phyloP scores from a whole-genome alignment of 2,329 filamentous ascomycete species.

The Sarocladiaceae sp. region DNA sequence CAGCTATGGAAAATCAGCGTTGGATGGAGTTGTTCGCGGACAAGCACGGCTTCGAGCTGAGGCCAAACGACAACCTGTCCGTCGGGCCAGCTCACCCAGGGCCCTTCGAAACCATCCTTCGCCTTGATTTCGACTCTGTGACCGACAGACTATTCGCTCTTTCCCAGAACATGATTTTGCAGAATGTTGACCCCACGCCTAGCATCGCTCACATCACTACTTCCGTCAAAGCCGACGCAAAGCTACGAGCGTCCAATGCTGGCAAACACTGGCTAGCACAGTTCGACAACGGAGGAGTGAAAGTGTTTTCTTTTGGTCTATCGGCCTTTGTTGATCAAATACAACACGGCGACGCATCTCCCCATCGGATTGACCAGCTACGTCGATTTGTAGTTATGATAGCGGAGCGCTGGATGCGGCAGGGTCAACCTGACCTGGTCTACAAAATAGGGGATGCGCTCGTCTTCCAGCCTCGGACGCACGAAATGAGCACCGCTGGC shows the following conservation, averaged over 20 bases:
- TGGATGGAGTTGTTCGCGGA: slow-evolving; percentile 28
- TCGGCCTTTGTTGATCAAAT: slow-evolving; percentile 8
- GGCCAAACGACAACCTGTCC: slow-evolving; percentile 20
- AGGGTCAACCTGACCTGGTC: slow-evolving; percentile 16
- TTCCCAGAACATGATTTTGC: slow-evolving; percentile 15
- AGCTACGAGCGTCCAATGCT: slow-evolving; percentile 21
- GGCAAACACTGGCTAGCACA: slow-evolving; percentile 26
- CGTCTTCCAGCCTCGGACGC: slow-evolving; percentile 11
- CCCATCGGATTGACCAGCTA: slow-evolving; percentile 9
- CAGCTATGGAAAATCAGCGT: slow-evolving; percentile 22
- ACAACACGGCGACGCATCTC: slow-evolving; percentile 11
- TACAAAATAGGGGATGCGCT: slow-evolving; percentile 17
- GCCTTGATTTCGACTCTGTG: slow-evolving; percentile 8
- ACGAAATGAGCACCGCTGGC: neutral
- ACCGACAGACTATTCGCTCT: slow-evolving; percentile 16
- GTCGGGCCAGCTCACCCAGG: slow-evolving; percentile 12
- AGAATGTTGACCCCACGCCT: slow-evolving; percentile 19
- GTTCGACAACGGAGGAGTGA: slow-evolving; percentile 12
- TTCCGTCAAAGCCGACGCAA: slow-evolving; percentile 17
- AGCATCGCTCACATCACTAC: slow-evolving; percentile 19
- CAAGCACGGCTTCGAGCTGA: slow-evolving; percentile 22
- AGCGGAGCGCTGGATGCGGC: neutral
- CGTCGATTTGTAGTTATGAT: neutral
- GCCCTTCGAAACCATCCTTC: neutral
- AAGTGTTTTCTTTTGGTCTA: neutral